phyloP scores from a whole-genome alignment of 177 flowering plant species.

The Vitis hybrid region DNA sequence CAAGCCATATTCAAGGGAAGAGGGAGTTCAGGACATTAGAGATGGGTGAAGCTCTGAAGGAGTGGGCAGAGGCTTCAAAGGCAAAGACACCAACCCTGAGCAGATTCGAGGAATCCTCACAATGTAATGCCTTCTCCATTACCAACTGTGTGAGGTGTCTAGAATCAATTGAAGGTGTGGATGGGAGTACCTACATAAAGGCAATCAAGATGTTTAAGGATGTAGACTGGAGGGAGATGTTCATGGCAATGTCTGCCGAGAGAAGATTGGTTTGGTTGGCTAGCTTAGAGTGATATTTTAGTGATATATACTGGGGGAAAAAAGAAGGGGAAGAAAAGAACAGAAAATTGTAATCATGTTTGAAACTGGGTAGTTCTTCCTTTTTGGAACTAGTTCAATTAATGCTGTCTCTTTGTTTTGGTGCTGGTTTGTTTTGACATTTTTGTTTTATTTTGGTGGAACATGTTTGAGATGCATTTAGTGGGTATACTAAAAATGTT shows the following conservation, averaged over 20 bases:
- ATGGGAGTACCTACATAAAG: slow-evolving; percentile 13
- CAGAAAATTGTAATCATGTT: no score
- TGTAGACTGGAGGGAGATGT: slow-evolving; percentile 17
- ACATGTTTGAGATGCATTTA: no score
- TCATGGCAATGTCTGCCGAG: slow-evolving; percentile 15
- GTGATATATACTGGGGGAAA: no score
- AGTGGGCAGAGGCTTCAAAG: slow-evolving; percentile 1
- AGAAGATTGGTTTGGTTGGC: slow-evolving; percentile 15
- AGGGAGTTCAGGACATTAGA: background rate
- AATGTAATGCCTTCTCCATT: slow-evolving; percentile 5
- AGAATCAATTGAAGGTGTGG: slow-evolving; percentile 14
- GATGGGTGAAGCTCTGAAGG: slow-evolving; percentile 3
- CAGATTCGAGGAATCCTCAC: background rate
- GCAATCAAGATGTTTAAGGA: slow-evolving; percentile 13
- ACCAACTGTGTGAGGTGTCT: slow-evolving; percentile 12
- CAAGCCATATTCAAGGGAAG: slow-evolving; percentile 9
- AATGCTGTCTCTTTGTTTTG: no score
- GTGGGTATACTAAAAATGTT: no score
- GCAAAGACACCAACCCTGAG: slow-evolving; percentile 1
- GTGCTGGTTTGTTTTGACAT: no score
- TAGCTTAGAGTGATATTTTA: slow-evolving; percentile 8
- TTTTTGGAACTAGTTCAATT: no score
- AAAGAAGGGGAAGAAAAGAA: no score
- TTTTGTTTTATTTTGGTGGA: no score
- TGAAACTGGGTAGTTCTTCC: no score